Base-by-base conservation (phyloP, 169 alveolate species). In the Cytauxzoon felis region DNA sequence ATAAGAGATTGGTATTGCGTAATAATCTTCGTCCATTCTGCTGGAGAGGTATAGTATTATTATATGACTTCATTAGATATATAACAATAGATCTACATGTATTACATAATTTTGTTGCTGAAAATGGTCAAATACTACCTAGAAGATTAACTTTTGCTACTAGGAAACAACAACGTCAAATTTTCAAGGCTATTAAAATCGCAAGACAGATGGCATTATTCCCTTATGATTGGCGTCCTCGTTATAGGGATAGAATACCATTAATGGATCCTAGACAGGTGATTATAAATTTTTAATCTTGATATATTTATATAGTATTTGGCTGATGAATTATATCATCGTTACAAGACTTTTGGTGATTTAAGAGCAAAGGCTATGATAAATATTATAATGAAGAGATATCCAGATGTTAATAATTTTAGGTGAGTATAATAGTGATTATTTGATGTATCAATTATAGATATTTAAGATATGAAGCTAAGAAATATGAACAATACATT, bases 171-270 rank as follows among this genome's bases (percentile, higher is more conserved):
- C 93, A 88, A 64, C 65, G 82, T 47, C 89, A 80, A 47, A 87
- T 88, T 33, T 88, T 87, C 70, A 82, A 75, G 67, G 87, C 93
- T 4, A 88, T 88, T 40, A 68, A 87, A 23, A 67, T 64, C 57
- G 93, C 93, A 13, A 68, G 93, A 9, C 71, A 84, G 45, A 82
- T 88, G 93, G 93, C 92, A 41, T 59, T 88, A 7, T 80, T 87
- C 48, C 93, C 93, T 3, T 87, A 81, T 48, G 93, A 88, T 63
- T 80, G 91, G 80, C 87, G 84, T 36, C 93, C 93, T 2, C 47
- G 84, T 18, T 66, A 58, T 23, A 71, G 84, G 33, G 92, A 88
- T 34, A 51, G 75, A 29, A 88, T 88, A 48, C 93, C 93, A 16
- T 43, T 88, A 23, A 81, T 88, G 88, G 90, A 88, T 61, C 93